phyloP scores from a whole-genome alignment of 345 rosid species.

The Boechera stricta region DNA sequence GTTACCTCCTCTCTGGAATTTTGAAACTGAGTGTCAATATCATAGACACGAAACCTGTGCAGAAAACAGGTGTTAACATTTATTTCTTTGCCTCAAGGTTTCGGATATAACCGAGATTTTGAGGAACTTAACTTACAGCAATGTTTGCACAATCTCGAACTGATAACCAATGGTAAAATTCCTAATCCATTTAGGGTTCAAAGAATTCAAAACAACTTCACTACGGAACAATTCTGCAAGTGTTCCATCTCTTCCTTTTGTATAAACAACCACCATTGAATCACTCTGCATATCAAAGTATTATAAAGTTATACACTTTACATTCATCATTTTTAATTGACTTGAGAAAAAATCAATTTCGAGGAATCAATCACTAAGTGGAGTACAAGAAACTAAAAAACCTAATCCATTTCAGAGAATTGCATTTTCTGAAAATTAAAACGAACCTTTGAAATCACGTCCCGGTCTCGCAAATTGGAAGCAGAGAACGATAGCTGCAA shows the following conservation, averaged over 20 bases:
- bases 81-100: neutral
- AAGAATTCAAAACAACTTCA: slow-evolving; percentile 84
- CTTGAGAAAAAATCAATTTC: too few relatives aligned
- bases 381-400: neutral
- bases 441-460: slow-evolving; percentile 81
- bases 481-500: slow-evolving; percentile 89
- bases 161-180: slow-evolving; percentile 59
- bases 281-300: slow-evolving; percentile 64
- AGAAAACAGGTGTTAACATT: slow-evolving; percentile 22
- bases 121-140: slow-evolving; percentile 74
- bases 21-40: slow-evolving; percentile 81
- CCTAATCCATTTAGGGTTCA: slow-evolving; percentile 78
- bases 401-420: neutral
- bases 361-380: too few relatives aligned
- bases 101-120: neutral
- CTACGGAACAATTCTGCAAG: slow-evolving; percentile 67
- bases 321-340: too few relatives aligned
- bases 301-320: neutral
- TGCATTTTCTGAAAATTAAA: neutral
- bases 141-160: slow-evolving; percentile 78
- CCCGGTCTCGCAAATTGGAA: slow-evolving; percentile 69
- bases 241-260: slow-evolving; percentile 71
- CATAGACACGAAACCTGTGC: slow-evolving; percentile 74
- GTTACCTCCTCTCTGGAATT: slow-evolving; percentile 73
- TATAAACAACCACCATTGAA: slow-evolving; percentile 79